Conservation (phyloP, 2,329 filamentous ascomycete species). For the Claviceps purpurea region DNA sequence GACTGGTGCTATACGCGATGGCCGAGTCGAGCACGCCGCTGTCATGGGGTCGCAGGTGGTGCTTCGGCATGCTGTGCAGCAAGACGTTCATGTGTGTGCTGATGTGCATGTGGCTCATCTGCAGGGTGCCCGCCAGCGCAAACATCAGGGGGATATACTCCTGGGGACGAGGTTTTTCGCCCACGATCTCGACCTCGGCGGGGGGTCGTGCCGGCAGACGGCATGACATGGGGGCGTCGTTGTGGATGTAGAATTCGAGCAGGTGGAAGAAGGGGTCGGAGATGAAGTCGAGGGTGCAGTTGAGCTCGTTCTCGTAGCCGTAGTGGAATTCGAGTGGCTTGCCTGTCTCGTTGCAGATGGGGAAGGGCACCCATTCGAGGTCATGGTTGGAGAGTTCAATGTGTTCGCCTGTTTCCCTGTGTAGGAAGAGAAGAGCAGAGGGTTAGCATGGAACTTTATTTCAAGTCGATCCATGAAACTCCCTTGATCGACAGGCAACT, state of each 20-base stretch:
- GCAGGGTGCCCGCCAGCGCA: conserved; percentile 76
- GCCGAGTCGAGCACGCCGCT: conserved; percentile 77
- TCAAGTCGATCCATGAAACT: too few relatives aligned
- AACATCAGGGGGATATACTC: conserved; percentile 78
- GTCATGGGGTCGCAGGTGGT: conserved; percentile 48
- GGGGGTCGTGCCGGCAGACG: conserved; percentile 70
- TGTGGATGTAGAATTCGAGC: conserved; percentile 95
- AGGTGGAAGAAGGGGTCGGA: conserved; percentile 74
- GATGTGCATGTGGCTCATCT: conserved; percentile 81
- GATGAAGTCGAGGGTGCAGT: conserved; percentile 70
- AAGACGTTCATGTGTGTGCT: conserved; percentile 82
- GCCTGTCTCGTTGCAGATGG: conserved; percentile 75
- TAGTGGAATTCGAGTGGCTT: conserved; percentile 75
- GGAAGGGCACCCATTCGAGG: conserved; percentile 86
- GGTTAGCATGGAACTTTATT: too few relatives aligned
- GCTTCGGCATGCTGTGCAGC: conserved; percentile 55
- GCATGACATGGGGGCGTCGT: conserved; percentile 84
- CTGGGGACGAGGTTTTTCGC: conserved; percentile 33
- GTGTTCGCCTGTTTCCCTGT: conserved; percentile 78
- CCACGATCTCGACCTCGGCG: conserved; percentile 39
- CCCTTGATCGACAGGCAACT: too few relatives aligned
- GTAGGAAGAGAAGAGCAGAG: background rate
- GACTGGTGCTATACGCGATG: conserved; percentile 72
- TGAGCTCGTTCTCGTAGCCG: conserved; percentile 66
- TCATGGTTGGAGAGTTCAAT: conserved; percentile 69